phyloP scores from a whole-genome alignment of 1,284 basidiomycete species.

The Fistulinella cinereoalba region DNA sequence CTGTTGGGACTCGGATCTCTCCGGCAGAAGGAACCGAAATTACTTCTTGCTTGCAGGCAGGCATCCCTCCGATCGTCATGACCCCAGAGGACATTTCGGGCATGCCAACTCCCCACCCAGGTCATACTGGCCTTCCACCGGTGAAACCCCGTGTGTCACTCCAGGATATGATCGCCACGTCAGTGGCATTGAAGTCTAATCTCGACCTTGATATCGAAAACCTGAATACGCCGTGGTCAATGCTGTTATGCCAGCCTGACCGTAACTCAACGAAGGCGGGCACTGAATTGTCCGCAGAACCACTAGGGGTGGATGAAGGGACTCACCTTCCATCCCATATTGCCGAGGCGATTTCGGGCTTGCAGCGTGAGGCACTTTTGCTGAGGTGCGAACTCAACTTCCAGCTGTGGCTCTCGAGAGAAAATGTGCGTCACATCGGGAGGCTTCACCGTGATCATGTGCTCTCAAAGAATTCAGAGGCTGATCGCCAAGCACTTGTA shows the following conservation, averaged over 20 bases:
- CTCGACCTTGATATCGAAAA: conserved; percentile 56
- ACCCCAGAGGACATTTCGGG: conserved; percentile 19
- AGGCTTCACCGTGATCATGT: conserved; percentile 71
- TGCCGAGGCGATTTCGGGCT: conserved; percentile 57
- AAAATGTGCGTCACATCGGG: conserved; percentile 78
- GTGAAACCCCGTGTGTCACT: conserved; percentile 52
- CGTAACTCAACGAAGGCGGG: conserved; percentile 14
- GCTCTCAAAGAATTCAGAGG: conserved; percentile 67
- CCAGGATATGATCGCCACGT: conserved; percentile 68
- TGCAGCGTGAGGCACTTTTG: conserved; percentile 72
- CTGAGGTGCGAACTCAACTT: conserved; percentile 79
- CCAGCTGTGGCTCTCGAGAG: conserved; percentile 74
- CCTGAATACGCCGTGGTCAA: conserved; percentile 46
- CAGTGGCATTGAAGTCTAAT: conserved; percentile 66
- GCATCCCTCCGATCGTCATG: conserved; percentile 6
- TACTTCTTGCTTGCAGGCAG: conserved; percentile 6
- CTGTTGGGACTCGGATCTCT: conserved; percentile 40
- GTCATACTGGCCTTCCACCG: conserved; percentile 20
- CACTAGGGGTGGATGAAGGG: conserved; percentile 9
- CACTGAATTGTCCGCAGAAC: conserved; percentile 13
- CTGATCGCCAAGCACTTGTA: conserved; percentile 78
- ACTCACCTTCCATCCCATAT: conserved; percentile 44
- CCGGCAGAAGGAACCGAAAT: conserved; percentile 10
- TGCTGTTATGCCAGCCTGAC: conserved; percentile 36
- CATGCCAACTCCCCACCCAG: conserved; percentile 28